Conservation (phyloP, 2,329 filamentous ascomycete genomes). For the Sarocladium strictum region DNA sequence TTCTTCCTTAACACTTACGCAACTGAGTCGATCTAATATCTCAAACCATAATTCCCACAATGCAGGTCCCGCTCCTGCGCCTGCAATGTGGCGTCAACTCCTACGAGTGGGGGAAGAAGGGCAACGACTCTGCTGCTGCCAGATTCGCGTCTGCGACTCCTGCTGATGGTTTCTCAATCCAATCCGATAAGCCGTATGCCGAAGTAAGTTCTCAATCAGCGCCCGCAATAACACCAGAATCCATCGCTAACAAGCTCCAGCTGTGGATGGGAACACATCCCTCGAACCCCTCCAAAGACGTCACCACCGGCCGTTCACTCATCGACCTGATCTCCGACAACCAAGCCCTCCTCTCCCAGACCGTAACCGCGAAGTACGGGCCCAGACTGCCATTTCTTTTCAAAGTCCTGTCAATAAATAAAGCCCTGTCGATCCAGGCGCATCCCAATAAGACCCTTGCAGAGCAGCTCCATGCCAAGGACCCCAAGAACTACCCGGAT, state of each 20-base stretch:
- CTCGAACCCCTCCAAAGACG: slow-evolving; percentile 87
- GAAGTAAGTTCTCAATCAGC: slow-evolving; percentile 53
- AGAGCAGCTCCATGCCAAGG: slow-evolving; percentile 76
- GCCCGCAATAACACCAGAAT: neutral
- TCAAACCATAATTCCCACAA: slow-evolving; percentile 17
- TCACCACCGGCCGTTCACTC: slow-evolving; percentile 76
- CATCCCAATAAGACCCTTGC: slow-evolving; percentile 92
- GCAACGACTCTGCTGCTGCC: slow-evolving; percentile 79
- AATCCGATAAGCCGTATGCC: slow-evolving; percentile 87
- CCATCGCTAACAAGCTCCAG: slow-evolving; percentile 41
- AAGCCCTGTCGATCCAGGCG: slow-evolving; percentile 94
- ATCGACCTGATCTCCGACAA: slow-evolving; percentile 87
- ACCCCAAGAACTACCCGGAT: slow-evolving; percentile 94
- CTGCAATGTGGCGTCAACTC: slow-evolving; percentile 93
- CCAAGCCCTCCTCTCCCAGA: slow-evolving; percentile 68
- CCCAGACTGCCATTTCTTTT: slow-evolving; percentile 90
- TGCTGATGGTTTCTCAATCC: slow-evolving; percentile 65
- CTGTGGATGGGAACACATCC: slow-evolving; percentile 99
- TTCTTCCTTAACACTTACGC: no score
- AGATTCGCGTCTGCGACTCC: slow-evolving; percentile 84
- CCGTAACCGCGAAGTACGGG: slow-evolving; percentile 69
- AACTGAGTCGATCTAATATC: no score
- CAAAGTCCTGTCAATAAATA: slow-evolving; percentile 94
- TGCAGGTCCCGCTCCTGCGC: slow-evolving; percentile 78
- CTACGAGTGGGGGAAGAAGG: slow-evolving; percentile 98